These are phyloP conservation scores for Periconia macrospinosa DNA, from an alignment of 2,329 filamentous ascomycete genomes.

Conservation along the genomic window DNA sequence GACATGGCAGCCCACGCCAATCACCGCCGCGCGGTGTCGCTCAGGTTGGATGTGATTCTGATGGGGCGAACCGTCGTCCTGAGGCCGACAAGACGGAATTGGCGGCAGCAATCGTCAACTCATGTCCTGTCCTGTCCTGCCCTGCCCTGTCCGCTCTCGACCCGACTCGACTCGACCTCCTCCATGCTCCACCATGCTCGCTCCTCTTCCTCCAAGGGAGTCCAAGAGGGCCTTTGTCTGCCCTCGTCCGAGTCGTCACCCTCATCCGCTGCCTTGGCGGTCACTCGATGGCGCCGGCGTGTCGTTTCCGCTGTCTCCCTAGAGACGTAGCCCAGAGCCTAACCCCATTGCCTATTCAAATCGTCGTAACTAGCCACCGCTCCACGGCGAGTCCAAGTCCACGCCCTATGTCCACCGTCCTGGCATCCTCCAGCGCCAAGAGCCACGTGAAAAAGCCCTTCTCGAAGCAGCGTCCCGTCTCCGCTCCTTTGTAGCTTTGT, in stretches of 20 bases:
- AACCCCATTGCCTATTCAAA: too few species aligned
- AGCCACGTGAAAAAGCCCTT: background rate
- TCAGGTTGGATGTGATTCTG: background rate
- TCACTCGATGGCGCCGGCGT: too few species aligned
- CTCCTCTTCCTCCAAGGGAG: background rate
- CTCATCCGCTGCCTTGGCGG: too few species aligned
- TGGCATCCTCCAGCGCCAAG: constrained; percentile 5
- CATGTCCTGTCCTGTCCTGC: too few species aligned
- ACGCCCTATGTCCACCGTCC: constrained; percentile 1
- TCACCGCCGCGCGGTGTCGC: constrained; percentile 12
- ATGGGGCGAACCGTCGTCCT: constrained; percentile 10
- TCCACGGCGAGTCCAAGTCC: background rate
- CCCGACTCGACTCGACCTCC: too few species aligned
- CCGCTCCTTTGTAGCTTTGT: too few species aligned
- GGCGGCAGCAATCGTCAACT: constrained; percentile 28
- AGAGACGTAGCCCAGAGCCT: too few species aligned
- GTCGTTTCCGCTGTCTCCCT: too few species aligned
- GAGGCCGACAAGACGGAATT: constrained; percentile 30
- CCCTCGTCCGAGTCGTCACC: too few species aligned
- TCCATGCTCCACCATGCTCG: constrained; percentile 6
- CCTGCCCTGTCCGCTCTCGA: too few species aligned
- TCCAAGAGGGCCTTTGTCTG: background rate
- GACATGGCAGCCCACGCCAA: constrained; percentile 21
- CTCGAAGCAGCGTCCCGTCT: background rate
- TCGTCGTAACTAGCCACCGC: too few species aligned